Conservation (phyloP, 345 rosid genomes). For the Psidium friedrichsthalianum region DNA sequence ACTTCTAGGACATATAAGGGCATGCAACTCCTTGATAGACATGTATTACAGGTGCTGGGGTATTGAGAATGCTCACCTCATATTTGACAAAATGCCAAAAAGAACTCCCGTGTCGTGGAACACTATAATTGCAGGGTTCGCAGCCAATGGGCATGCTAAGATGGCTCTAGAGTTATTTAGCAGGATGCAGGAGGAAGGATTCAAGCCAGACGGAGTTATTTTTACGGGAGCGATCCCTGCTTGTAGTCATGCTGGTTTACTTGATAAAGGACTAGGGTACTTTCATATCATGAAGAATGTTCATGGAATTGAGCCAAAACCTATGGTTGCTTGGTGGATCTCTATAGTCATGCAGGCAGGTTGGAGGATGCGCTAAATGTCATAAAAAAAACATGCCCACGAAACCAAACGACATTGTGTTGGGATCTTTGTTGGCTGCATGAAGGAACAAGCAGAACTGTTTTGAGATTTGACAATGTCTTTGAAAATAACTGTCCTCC, state of each 20-base stretch:
- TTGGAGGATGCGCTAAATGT: slow-evolving; percentile 55
- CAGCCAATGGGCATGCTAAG: slow-evolving; percentile 42
- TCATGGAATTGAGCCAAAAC: slow-evolving; percentile 50
- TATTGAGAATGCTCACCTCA: slow-evolving; percentile 34
- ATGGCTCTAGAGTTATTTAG: slow-evolving; percentile 47
- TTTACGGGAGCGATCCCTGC: slow-evolving; percentile 63
- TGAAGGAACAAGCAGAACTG: background rate
- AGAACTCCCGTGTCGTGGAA: slow-evolving; percentile 74
- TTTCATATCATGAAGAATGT: slow-evolving; percentile 43
- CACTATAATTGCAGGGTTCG: slow-evolving; percentile 36
- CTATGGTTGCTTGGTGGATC: slow-evolving; percentile 80
- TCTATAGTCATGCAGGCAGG: slow-evolving; percentile 70
- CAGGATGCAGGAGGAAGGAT: slow-evolving; percentile 45
- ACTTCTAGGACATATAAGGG: slow-evolving; percentile 31
- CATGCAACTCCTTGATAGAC: slow-evolving; percentile 54
- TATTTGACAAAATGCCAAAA: slow-evolving; percentile 46
- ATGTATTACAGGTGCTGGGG: slow-evolving; percentile 47
- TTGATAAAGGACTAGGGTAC: slow-evolving; percentile 45
- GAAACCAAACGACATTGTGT: slow-evolving; percentile 70
- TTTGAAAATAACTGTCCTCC: background rate
- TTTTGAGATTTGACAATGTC: slow-evolving; percentile 10
- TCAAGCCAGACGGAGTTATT: slow-evolving; percentile 55
- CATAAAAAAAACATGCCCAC: slow-evolving; percentile 43
- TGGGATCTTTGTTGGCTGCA: slow-evolving; percentile 69
- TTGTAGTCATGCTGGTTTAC: slow-evolving; percentile 61